Percentiles rank a stretch among this genome's conserved stretches.
Evolutionary conservation across 2,329 filamentous ascomycete species (phyloP).

Genomic region (Cladosporium sp.): DNA sequence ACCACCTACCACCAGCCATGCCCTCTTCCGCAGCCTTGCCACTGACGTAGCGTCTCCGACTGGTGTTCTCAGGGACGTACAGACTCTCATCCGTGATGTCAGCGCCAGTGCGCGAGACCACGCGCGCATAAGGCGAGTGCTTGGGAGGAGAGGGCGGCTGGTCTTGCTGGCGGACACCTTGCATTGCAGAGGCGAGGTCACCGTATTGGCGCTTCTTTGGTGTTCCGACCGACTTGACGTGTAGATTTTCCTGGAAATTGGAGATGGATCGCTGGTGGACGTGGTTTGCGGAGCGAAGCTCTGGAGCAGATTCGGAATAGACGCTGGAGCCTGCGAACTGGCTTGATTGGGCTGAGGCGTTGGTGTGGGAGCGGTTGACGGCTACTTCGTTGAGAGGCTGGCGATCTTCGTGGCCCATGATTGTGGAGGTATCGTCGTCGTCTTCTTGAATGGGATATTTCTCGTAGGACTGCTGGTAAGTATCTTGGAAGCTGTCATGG

Average conservation of each 20-base stretch:
- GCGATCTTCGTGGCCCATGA: slow-evolving; percentile 1
- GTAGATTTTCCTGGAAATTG: slow-evolving; percentile 7
- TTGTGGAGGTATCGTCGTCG: slow-evolving; percentile 7
- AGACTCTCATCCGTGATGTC: slow-evolving; percentile 39
- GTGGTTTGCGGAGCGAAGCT: slow-evolving; percentile 16
- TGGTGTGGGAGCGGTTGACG: slow-evolving; percentile 31
- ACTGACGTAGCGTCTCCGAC: slow-evolving; percentile 59
- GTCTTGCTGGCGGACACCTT: slow-evolving; percentile 30
- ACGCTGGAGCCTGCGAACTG: slow-evolving; percentile 24
- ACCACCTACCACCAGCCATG: slow-evolving; percentile 34
- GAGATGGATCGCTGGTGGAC: slow-evolving; percentile 1
- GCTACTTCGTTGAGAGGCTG: slow-evolving; percentile 13
- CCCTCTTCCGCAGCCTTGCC: slow-evolving; percentile 73
- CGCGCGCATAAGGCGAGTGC: slow-evolving; percentile 29
- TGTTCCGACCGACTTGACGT: slow-evolving; percentile 22
- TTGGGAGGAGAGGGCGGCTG: slow-evolving; percentile 16
- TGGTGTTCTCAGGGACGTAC: slow-evolving; percentile 26
- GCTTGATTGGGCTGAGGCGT: slow-evolving; percentile 16
- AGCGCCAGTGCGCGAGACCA: slow-evolving; percentile 45
- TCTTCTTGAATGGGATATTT: slow-evolving; percentile 14
- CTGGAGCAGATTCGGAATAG: slow-evolving; percentile 32
- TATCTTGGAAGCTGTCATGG: slow-evolving; percentile 19
- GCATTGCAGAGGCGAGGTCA: slow-evolving; percentile 41
- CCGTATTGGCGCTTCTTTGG: slow-evolving; percentile 45
- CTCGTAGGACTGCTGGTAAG: not conserved